phyloP scores from a whole-genome alignment of 352 stramenopile genomes.

The Globisporangium uncinulatum region DNA sequence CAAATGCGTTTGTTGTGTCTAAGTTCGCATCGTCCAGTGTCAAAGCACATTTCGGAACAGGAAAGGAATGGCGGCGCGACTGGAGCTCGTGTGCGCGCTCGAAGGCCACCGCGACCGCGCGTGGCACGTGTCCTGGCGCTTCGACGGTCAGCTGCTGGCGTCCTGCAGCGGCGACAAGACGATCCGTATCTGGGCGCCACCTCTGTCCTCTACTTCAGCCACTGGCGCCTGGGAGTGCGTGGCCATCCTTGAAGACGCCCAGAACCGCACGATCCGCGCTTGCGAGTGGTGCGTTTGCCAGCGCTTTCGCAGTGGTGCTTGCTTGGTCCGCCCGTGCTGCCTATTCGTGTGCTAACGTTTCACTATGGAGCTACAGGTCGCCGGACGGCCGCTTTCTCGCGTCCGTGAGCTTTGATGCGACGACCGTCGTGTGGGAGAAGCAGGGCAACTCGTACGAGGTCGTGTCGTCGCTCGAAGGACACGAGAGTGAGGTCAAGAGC shows the following conservation, averaged over 20 bases:
- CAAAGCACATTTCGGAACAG: no score
- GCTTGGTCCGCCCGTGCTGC: background rate
- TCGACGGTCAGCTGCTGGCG: conserved; percentile 81
- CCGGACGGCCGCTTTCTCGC: conserved; percentile 85
- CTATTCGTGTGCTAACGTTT: background rate
- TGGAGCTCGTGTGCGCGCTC: conserved; percentile 55
- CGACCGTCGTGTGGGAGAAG: conserved; percentile 93
- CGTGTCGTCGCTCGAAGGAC: conserved; percentile 95
- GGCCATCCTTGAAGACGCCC: conserved; percentile 91
- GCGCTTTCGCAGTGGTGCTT: background rate
- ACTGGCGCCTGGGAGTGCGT: conserved; percentile 81
- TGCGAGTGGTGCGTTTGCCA: conserved; percentile 82
- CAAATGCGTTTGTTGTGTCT: no score
- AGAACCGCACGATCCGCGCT: conserved; percentile 92
- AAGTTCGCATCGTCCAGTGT: no score
- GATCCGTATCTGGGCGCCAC: conserved; percentile 82
- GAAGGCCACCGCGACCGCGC: conserved; percentile 85
- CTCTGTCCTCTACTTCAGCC: conserved; percentile 9
- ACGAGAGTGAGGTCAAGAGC: conserved; percentile 98
- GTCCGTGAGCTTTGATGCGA: conserved; percentile 96
- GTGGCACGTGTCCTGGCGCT: conserved; percentile 91
- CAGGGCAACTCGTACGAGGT: conserved; percentile 88
- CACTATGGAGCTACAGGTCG: conserved; percentile 30
- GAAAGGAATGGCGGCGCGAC: conserved; percentile 17
- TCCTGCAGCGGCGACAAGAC: conserved; percentile 89